A percentile compares a stretch with the other conserved stretches of the same genome.
Evolutionary conservation across 495 filamentous ascomycete species (phyloP).

Genomic region (Podospora sp.): DNA sequence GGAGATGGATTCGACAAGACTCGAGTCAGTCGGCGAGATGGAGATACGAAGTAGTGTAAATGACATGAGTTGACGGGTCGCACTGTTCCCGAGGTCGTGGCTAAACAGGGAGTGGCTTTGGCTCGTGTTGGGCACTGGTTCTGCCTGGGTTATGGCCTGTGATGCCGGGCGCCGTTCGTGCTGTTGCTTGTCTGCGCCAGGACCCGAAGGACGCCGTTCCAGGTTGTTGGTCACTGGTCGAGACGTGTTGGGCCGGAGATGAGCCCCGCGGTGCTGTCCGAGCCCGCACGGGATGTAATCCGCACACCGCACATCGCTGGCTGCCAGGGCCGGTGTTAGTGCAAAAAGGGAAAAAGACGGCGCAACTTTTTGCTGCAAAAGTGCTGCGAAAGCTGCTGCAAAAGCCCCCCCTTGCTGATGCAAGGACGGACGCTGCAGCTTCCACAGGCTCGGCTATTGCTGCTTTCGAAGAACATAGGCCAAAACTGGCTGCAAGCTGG

Average conservation of each 20-base stretch:
- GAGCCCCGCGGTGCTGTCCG: too few species aligned
- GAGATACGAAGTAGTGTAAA: neutral
- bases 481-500: neutral
- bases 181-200: neutral
- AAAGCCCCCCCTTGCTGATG: neutral
- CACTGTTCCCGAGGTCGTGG: neutral
- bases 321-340: too few species aligned
- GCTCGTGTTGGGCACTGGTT: neutral
- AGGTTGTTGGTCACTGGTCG: too few species aligned
- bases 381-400: too few species aligned
- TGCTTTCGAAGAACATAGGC: too few species aligned
- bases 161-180: neutral
- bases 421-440: neutral
- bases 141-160: neutral
- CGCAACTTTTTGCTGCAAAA: too few species aligned
- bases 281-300: too few species aligned
- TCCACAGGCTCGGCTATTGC: too few species aligned
- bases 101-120: neutral
- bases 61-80: neutral
- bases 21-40: neutral
- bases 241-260: too few species aligned
- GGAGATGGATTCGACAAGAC: neutral
- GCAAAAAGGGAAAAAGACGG: too few species aligned
- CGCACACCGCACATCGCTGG: too few species aligned
- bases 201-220: too few species aligned